Conservation (phyloP, 116 monocot genomes). For the Trichopus zeylanicus region DNA sequence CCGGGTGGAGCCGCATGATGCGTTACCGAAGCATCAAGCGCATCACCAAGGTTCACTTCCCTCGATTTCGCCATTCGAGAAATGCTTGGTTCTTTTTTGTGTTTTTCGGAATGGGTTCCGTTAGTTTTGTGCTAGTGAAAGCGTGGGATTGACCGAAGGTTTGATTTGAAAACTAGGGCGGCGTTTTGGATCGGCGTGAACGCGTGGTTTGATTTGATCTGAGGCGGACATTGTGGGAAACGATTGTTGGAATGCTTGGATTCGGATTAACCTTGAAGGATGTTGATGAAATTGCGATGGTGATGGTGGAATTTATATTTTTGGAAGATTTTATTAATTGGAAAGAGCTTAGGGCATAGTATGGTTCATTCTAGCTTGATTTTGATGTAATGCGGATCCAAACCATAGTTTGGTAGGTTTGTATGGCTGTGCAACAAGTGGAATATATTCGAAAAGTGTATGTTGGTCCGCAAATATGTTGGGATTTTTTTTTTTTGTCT, state of each 20-base stretch:
- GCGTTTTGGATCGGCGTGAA: no score
- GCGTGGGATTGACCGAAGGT: no score
- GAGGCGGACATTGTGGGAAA: no score
- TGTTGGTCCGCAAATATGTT: no score
- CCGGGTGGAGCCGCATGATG: conserved; percentile 87
- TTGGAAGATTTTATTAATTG: not conserved
- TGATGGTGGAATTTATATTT: not conserved
- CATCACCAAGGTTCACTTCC: conserved; percentile 49
- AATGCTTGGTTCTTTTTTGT: not conserved
- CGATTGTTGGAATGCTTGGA: no score
- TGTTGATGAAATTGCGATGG: not conserved
- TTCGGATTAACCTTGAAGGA: no score
- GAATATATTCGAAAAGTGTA: no score
- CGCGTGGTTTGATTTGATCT: no score
- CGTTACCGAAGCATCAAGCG: conserved; percentile 67
- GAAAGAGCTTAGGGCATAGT: not conserved
- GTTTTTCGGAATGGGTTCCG: not conserved
- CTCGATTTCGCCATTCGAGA: not conserved
- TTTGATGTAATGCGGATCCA: not conserved
- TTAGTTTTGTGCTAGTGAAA: no score
- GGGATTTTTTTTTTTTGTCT: no score
- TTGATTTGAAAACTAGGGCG: no score
- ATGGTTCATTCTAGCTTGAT: not conserved
- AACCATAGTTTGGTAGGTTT: not conserved
- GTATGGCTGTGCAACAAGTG: no score